These are phyloP conservation scores for Diddensiella santjacobensis DNA, from an alignment of 805 yeast species.

Conservation along the genomic window DNA sequence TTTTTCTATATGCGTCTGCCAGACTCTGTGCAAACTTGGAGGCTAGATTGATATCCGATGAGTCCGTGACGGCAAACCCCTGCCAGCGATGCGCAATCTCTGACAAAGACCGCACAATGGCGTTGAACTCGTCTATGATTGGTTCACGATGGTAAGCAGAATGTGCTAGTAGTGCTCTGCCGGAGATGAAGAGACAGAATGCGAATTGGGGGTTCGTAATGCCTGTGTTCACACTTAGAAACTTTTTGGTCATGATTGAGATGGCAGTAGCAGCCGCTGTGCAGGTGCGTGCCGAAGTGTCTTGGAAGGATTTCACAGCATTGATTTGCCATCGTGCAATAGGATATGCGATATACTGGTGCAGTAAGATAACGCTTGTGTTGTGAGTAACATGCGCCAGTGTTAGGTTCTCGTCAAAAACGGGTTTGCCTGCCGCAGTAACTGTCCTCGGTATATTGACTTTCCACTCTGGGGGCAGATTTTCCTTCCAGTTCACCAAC, in stretches of 20 bases:
- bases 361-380: conserved; percentile 18
- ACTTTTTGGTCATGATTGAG: conserved; percentile 14
- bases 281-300: conserved; percentile 13
- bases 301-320: conserved; percentile 5
- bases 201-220: conserved; percentile 18
- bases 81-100: conserved; percentile 4
- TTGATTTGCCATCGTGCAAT: conserved; percentile 6
- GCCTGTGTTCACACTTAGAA: conserved; percentile 6
- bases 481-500: conserved; percentile 10
- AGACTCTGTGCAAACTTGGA: conserved; percentile 5
- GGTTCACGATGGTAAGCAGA: conserved; percentile 1
- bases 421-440: not conserved
- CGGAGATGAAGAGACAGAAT: conserved; percentile 20
- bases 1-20: conserved; percentile 1
- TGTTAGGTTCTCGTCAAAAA: conserved; percentile 16
- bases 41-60: conserved; percentile 4
- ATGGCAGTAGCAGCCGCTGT: conserved; percentile 18
- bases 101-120: not conserved
- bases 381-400: conserved; percentile 20
- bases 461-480: conserved; percentile 12
- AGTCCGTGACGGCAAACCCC: conserved; percentile 4
- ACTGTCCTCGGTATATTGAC: conserved; percentile 5
- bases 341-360: conserved; percentile 18
- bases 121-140: not conserved
- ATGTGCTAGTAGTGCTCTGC: conserved; percentile 15